Base-by-base conservation (phyloP, 345 rosid genomes). In the Euphorbia lathyris region DNA sequence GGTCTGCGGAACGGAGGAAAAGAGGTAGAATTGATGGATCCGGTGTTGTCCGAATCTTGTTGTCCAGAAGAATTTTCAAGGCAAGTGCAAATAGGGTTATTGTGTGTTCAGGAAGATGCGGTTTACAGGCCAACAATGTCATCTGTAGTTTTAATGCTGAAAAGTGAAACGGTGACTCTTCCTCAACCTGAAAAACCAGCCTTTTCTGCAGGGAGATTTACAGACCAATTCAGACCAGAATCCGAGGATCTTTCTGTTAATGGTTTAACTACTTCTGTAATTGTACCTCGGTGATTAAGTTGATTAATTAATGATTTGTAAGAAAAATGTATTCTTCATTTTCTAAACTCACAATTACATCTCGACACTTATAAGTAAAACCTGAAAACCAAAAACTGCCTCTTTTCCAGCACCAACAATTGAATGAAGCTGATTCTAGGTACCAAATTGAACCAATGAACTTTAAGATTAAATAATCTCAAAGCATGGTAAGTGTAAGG, bases 61-160 rank as follows among this genome's bases (percentile, higher is more conserved):
- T 61, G 59, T 26, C 34, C 36, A 3, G 19, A 50, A 27, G 73
- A 61, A 50, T 70, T 61, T 22, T 70, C 50, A 13, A 13, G 67
- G 13, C 25, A 20, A n/a, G 25, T 70, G 43, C 57, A 48, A 14
- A 51, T 70, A 12, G 67, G 60, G 4, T 27, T 70, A 51, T 43
- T 70, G 30, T 61, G 74, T 13, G 67, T 61, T 50, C 74, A 61
- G 25, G 60, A 70, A 50, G 74, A 70, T 61, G 47, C 67, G 7
- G 8, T 4, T 26, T 80, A 79, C 56, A 82, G 89, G 65, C 89
- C 93, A 0, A 71, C 79, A 7, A 76, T 88, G 84, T 76, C 87
- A 19, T 68, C 72, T 10, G 81, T 82, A 7, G 78, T 82, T 55
- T 43, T 68, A 51, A 82, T 85, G 84, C 61, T 88, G 71, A 74